Conservation (phyloP, 1,139 yeast genomes). For the Arxiozyma bovina region DNA sequence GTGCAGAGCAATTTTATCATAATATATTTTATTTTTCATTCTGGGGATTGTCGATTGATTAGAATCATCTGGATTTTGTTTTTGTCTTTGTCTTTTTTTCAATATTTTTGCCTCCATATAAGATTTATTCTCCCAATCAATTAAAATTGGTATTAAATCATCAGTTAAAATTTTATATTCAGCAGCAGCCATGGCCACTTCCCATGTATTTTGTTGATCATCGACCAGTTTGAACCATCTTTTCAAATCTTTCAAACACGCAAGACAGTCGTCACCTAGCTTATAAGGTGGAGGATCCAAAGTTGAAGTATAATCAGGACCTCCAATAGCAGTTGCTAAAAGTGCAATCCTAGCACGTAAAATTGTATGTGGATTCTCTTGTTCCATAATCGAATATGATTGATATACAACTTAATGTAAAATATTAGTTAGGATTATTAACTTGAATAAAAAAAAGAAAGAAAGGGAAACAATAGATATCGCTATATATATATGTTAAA, state of each 20-base stretch:
- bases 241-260: conserved; percentile 79
- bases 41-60: background rate
- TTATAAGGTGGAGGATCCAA: conserved; percentile 50
- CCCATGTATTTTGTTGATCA: conserved; percentile 56
- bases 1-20: conserved; percentile 58
- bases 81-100: conserved; percentile 24
- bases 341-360: conserved; percentile 30
- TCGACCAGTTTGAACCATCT: conserved; percentile 83
- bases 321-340: conserved; percentile 31
- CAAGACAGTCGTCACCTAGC: conserved; percentile 85
- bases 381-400: background rate
- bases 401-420: background rate
- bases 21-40: conserved; percentile 27
- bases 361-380: conserved; percentile 12
- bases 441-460: background rate
- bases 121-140: conserved; percentile 56
- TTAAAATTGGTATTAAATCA: conserved; percentile 67
- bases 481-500: no score
- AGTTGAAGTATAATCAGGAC: conserved; percentile 34
- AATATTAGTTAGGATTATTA: no score
- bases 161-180: conserved; percentile 64
- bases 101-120: conserved; percentile 26
- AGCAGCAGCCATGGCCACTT: conserved; percentile 83
- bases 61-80: conserved; percentile 3
- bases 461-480: no score